phyloP scores from a whole-genome alignment of 805 yeast species.

The Kluyveromyces lactis region DNA sequence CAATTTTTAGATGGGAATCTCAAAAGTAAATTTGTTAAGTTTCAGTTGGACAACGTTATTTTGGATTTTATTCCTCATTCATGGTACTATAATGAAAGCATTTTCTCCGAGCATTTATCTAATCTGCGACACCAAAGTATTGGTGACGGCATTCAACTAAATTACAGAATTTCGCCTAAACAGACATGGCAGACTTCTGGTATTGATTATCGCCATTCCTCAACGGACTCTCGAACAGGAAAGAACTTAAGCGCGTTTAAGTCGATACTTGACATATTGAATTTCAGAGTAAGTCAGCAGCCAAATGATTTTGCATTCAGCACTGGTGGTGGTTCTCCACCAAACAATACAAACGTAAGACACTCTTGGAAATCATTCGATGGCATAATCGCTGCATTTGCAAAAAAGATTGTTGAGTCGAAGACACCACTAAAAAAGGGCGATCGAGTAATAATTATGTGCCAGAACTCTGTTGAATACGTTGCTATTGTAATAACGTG shows the following conservation, averaged over 20 bases:
- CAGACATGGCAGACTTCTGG: constrained; percentile 61
- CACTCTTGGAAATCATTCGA: constrained; percentile 79
- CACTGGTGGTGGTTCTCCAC: constrained; percentile 28
- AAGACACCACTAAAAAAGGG: constrained; percentile 61
- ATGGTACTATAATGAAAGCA: constrained; percentile 25
- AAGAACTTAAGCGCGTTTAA: constrained; percentile 67
- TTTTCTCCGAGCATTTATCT: constrained; percentile 47
- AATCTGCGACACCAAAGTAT: constrained; percentile 53
- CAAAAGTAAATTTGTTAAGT: constrained; percentile 73
- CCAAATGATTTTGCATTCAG: constrained; percentile 76
- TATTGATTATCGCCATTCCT: constrained; percentile 65
- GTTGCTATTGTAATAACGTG: constrained; percentile 81
- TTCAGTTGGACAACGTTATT: constrained; percentile 34
- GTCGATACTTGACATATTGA: constrained; percentile 63
- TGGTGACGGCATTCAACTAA: constrained; percentile 28
- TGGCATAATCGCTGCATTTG: constrained; percentile 62
- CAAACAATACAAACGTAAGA: constrained; percentile 23
- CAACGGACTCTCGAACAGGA: constrained; percentile 70
- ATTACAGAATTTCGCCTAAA: constrained; percentile 6
- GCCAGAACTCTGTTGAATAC: constrained; percentile 81
- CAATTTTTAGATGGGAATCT: constrained; percentile 73
- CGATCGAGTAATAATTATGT: constrained; percentile 69
- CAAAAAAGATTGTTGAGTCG: constrained; percentile 55
- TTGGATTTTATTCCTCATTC: constrained; percentile 30
- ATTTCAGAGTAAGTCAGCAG: constrained; percentile 65